These are phyloP conservation scores for Elaphomyces granulatus DNA, from an alignment of 495 filamentous ascomycete species.

Conservation along the genomic window DNA sequence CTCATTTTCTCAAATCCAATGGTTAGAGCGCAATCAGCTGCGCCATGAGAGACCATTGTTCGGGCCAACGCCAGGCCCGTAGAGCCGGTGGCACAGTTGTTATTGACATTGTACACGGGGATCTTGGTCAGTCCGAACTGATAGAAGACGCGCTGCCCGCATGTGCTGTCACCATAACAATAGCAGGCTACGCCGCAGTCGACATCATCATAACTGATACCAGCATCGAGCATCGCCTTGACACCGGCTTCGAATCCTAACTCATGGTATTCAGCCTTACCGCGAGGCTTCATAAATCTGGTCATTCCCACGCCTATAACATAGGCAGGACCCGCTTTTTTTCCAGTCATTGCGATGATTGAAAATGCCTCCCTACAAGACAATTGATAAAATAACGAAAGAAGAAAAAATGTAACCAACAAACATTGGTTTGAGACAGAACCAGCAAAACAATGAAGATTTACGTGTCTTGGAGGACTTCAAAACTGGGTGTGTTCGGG, in stretches of 20 bases:
- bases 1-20: constrained; percentile 98
- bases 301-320: constrained; percentile 97
- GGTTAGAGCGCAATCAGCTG: constrained; percentile 73
- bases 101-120: constrained; percentile 95
- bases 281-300: constrained; percentile 95
- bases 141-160: constrained; percentile 95
- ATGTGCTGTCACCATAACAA: constrained; percentile 90
- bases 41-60: constrained; percentile 63
- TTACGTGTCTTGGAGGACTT: too few relatives aligned
- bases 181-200: constrained; percentile 96
- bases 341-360: constrained; percentile 41
- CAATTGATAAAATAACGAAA: too few relatives aligned
- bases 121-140: constrained; percentile 96
- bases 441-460: too few relatives aligned
- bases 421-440: too few relatives aligned
- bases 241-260: constrained; percentile 90
- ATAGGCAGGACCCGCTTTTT: constrained; percentile 47
- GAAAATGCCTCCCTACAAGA: too few relatives aligned
- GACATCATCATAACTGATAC: constrained; percentile 93
- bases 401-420: too few relatives aligned
- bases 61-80: constrained; percentile 79
- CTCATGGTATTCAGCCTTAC: constrained; percentile 53
- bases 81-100: constrained; percentile 90
- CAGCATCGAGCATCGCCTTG: constrained; percentile 89
- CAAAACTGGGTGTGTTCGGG: too few relatives aligned